Percentiles rank a stretch among this genome's conserved stretches.
Evolutionary conservation across 2,329 filamentous ascomycete genomes (phyloP).

Genomic region (Microsporum ferrugineum): DNA sequence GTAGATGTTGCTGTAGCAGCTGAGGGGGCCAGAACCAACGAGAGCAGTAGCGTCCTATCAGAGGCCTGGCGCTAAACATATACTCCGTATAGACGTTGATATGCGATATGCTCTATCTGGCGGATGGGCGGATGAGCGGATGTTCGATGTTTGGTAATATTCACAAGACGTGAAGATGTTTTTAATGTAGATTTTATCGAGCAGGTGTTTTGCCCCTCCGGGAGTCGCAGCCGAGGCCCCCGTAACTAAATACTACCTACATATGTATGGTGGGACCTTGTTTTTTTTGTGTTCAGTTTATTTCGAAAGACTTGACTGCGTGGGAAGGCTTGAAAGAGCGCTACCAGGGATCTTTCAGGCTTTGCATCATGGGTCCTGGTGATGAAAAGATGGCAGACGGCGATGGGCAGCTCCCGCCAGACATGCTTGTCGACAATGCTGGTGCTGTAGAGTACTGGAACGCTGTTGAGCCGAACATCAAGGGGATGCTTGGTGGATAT

Average conservation of each 20-base stretch:
- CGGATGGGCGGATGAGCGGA: no score
- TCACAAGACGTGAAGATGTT: neutral
- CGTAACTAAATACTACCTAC: neutral
- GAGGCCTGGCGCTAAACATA: neutral
- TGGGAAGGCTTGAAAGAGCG: no score
- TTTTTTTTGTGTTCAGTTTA: no score
- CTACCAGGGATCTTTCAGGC: no score
- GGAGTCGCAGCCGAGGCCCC: neutral
- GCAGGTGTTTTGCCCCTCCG: neutral
- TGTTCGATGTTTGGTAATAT: no score
- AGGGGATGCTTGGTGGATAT: constrained; percentile 64
- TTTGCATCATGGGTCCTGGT: neutral
- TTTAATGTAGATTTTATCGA: neutral
- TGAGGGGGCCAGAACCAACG: neutral
- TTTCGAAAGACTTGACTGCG: no score
- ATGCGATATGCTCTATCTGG: neutral
- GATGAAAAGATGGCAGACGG: neutral
- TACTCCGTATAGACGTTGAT: neutral
- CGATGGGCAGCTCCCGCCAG: constrained; percentile 10
- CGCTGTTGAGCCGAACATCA: constrained; percentile 34
- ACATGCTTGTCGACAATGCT: constrained; percentile 27
- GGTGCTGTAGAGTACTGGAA: constrained; percentile 32
- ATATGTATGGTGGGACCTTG: neutral
- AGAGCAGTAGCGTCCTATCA: neutral
- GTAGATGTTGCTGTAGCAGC: neutral